phyloP scores from a whole-genome alignment of 2,329 filamentous ascomycete species.

The Geosmithia flava region DNA sequence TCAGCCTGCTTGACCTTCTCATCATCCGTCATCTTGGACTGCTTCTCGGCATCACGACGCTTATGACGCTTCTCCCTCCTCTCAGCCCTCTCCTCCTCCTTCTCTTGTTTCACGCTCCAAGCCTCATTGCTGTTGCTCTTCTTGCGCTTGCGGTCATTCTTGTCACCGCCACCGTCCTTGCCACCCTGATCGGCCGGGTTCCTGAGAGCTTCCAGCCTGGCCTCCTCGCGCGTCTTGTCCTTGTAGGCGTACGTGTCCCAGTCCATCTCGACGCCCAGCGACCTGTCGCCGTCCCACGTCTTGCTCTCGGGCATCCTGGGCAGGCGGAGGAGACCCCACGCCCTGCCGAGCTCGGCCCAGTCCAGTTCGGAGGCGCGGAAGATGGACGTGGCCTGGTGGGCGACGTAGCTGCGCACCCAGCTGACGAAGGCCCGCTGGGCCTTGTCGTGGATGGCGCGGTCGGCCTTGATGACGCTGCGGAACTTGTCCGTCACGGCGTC shows the following conservation, averaged over 20 bases:
- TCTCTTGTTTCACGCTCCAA: conserved; percentile 61
- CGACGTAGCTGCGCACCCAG: conserved; percentile 84
- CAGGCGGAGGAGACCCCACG: conserved; percentile 77
- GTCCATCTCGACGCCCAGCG: conserved; percentile 49
- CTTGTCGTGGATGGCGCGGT: conserved; percentile 63
- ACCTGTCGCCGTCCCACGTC: conserved; percentile 56
- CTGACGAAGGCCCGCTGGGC: conserved; percentile 86
- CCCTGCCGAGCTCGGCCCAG: conserved; percentile 69
- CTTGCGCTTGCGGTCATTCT: conserved; percentile 22
- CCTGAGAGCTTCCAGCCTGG: conserved; percentile 34
- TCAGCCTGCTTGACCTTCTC: conserved; percentile 52
- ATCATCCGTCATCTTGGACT: conserved; percentile 56
- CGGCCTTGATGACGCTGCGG: conserved; percentile 38
- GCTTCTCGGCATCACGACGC: conserved; percentile 49
- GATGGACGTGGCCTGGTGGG: conserved; percentile 83
- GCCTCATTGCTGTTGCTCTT: conserved; percentile 53
- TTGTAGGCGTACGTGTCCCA: conserved; percentile 59
- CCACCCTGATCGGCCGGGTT: not conserved
- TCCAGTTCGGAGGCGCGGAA: conserved; percentile 74
- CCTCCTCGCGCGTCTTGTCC: conserved; percentile 58
- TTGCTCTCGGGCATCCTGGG: conserved; percentile 90
- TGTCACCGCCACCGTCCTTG: conserved; percentile 3
- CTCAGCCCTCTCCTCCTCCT: conserved; percentile 48
- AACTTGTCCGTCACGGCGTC: conserved; percentile 44
- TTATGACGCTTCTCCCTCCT: conserved; percentile 53